Evolutionary conservation across 2,329 filamentous ascomycete genomes (phyloP).

Genomic region (Pyricularia sp.): DNA sequence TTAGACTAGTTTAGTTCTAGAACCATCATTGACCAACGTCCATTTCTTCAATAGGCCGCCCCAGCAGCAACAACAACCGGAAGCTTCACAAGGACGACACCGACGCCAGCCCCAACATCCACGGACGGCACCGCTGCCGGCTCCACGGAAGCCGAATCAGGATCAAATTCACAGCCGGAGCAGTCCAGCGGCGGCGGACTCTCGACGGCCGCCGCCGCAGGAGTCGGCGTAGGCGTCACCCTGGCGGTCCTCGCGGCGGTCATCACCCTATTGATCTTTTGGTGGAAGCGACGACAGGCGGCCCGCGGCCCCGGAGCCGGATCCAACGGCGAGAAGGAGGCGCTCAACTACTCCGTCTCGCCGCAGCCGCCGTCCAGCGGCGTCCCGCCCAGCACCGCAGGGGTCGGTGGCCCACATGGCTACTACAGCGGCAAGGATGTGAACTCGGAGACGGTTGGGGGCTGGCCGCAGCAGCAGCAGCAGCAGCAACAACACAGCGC

Average conservation of each 20-base stretch:
- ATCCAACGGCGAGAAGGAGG: not conserved
- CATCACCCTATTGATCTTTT: conserved; percentile 17
- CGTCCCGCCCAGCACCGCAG: not conserved
- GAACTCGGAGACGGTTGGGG: not conserved
- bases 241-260: conserved; percentile 22
- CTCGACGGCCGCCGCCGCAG: conserved; percentile 23
- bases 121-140: not conserved
- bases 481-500: not conserved
- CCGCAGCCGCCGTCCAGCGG: not conserved
- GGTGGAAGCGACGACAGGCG: conserved; percentile 16
- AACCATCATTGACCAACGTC: not conserved
- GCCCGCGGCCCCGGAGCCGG: conserved; percentile 7
- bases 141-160: not conserved
- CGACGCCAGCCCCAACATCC: not conserved
- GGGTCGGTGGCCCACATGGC: not conserved
- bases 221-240: conserved; percentile 24
- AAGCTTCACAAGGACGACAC: no score
- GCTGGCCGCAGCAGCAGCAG: no score
- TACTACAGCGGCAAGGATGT: not conserved
- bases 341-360: not conserved
- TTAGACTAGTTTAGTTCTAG: not conserved
- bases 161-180: not conserved
- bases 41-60: not conserved
- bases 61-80: not conserved
- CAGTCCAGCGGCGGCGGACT: conserved; percentile 11